Evolutionary conservation across 495 filamentous ascomycete genomes (phyloP), one percentile per base, ranked within the genome.

Genomic region (Aspergillus taichungensis): DNA sequence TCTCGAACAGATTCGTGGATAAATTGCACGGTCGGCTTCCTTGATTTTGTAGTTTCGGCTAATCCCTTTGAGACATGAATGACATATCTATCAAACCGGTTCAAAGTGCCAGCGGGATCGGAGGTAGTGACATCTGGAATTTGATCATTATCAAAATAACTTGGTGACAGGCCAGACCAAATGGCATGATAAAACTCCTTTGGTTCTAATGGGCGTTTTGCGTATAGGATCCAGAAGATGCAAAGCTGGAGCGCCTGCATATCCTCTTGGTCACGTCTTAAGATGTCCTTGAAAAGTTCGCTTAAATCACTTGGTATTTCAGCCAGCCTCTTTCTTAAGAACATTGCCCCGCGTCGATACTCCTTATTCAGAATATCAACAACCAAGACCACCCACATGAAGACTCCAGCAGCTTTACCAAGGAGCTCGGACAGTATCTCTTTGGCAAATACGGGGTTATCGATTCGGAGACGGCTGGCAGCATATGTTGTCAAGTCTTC

Each of bases 1-100:
- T 72, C 66, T 13, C 60, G 47, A 8, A 73, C 71, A 1, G 71
- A 72, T 51, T 73, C 68, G 43, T 75, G 70, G 34, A 75, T 74
- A 45, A 75, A 75, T 42, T 73, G 69, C 13, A 72, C 62, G 2
- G 37, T 57, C 9, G 53, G 46, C 0, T 10, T 30, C 0, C 49
- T 47, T 0, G 60, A 49, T 13, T 47, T 58, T 0, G 61, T 65
- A 1, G 51, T 57, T 38, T 74, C 65, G 1, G 59, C 66, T 13
- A 73, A 64, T 6, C 71, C 68, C 49, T 71, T 71, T 1, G 67
- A 71, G 13, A 50, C 57, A 43, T 57, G 50, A 2, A 64, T 36
- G 6, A 72, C 53, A 44, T 55, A 68, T 43, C 48, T 59, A 3
- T 29, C 27, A 12, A 65, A n/a, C n/a, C n/a, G n/a, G n/a, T n/a